These are phyloP conservation scores for Monosporozyma servazzii DNA, from an alignment of 805 yeast genomes.

Conservation along the genomic window DNA sequence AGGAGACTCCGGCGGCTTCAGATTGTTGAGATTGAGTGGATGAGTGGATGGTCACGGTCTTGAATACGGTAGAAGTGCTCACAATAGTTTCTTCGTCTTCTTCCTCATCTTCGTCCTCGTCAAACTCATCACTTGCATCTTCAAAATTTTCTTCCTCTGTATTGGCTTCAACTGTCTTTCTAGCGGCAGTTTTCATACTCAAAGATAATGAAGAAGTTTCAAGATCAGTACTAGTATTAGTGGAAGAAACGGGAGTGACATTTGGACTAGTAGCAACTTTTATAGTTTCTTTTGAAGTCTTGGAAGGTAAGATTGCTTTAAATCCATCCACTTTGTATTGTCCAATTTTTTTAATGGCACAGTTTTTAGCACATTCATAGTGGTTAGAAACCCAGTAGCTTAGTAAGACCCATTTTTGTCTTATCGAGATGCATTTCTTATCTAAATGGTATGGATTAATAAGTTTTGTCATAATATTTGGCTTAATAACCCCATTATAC, in stretches of 20 bases:
- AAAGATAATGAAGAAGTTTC: neutral
- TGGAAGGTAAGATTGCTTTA: neutral
- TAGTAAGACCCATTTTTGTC: neutral
- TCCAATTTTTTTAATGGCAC: neutral
- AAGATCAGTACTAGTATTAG: neutral
- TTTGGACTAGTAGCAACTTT: neutral
- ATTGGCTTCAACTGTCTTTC: neutral
- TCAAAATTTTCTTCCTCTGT: neutral
- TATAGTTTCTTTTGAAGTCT: neutral
- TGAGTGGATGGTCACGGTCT: conserved; percentile 4
- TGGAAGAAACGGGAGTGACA: neutral
- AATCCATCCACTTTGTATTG: neutral
- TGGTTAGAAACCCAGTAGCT: neutral
- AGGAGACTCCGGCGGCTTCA: neutral
- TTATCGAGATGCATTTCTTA: neutral
- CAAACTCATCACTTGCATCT: conserved; percentile 6
- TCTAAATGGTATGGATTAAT: neutral
- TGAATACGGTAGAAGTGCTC: conserved; percentile 8
- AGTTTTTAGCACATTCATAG: neutral
- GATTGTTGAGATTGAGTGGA: neutral
- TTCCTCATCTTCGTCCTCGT: conserved; percentile 7
- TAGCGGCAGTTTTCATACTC: neutral
- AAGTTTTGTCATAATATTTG: conserved; percentile 2
- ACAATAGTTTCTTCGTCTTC: conserved; percentile 1
- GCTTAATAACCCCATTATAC: conserved; percentile 9